phyloP scores from a whole-genome alignment of 208 protist species.

The Wallacemonas sp. region DNA sequence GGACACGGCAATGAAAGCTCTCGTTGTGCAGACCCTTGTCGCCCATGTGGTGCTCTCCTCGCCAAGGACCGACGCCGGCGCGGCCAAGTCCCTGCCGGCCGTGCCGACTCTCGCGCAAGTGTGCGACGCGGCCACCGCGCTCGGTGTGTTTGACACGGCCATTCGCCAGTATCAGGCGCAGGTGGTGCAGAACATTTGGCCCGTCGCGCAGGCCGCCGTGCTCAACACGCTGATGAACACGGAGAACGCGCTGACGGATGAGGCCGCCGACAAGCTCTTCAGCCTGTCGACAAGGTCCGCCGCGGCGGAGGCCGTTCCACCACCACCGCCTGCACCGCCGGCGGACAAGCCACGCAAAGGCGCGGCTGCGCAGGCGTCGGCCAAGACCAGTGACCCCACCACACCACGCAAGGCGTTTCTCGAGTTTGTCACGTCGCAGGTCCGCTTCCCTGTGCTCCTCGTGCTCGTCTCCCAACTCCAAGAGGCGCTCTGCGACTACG shows the following conservation, averaged over 20 bases:
- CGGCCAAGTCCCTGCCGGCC: neutral
- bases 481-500: conserved; percentile 7
- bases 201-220: neutral
- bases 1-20: conserved; percentile 5
- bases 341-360: neutral
- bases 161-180: conserved; percentile 2
- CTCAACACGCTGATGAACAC: conserved; percentile 14
- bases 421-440: neutral
- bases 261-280: conserved; percentile 9
- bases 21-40: neutral
- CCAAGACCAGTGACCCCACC: neutral
- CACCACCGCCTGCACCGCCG: neutral
- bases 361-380: neutral
- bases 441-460: conserved; percentile 11
- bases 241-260: conserved; percentile 1
- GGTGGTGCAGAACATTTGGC: conserved; percentile 5
- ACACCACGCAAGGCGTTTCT: conserved; percentile 1
- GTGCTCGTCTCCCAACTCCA: conserved; percentile 6
- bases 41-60: neutral
- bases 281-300: neutral
- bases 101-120: neutral
- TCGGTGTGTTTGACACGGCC: neutral
- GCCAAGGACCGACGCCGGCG: neutral
- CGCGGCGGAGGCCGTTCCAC: neutral
- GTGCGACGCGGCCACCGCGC: conserved; percentile 2